A percentile compares a stretch with the other conserved stretches of the same genome.
phyloP scores from a whole-genome alignment of 805 yeast genomes.

The Cyberlindnera bimundalis region DNA sequence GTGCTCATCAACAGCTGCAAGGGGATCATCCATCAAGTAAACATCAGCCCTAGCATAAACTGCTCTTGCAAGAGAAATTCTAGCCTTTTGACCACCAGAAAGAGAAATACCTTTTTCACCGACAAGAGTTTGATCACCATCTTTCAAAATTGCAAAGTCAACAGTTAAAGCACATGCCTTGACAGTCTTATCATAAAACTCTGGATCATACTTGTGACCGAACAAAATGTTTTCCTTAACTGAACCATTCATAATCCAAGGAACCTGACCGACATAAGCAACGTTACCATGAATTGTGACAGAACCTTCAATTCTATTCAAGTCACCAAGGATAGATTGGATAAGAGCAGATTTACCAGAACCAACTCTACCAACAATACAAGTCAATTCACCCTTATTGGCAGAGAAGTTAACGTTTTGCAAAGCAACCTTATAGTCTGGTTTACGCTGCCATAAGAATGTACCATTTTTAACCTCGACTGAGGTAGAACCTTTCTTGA shows the following conservation, averaged over 20 bases:
- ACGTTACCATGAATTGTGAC: slow-evolving; percentile 70
- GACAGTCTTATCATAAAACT: slow-evolving; percentile 74
- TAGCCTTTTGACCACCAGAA: slow-evolving; percentile 97
- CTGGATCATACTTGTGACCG: slow-evolving; percentile 81
- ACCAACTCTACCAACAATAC: slow-evolving; percentile 89
- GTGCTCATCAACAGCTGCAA: slow-evolving; percentile 97
- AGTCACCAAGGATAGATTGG: slow-evolving; percentile 78
- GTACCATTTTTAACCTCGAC: slow-evolving; percentile 63
- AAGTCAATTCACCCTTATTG: slow-evolving; percentile 72
- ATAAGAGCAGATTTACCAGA: slow-evolving; percentile 83
- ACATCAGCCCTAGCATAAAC: slow-evolving; percentile 93
- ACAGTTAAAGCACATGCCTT: slow-evolving; percentile 83
- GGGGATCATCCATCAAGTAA: slow-evolving; percentile 84
- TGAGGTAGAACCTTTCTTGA: slow-evolving; percentile 61
- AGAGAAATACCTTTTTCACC: slow-evolving; percentile 97
- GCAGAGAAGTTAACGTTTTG: slow-evolving; percentile 59
- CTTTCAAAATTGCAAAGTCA: slow-evolving; percentile 77
- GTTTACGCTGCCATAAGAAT: slow-evolving; percentile 74
- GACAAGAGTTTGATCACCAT: slow-evolving; percentile 88
- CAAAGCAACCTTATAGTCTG: slow-evolving; percentile 65
- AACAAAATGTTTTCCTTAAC: slow-evolving; percentile 88
- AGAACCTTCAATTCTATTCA: slow-evolving; percentile 70
- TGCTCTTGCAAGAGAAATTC: slow-evolving; percentile 91
- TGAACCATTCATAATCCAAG: slow-evolving; percentile 97
- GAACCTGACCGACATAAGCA: slow-evolving; percentile 90